phyloP scores from a whole-genome alignment of 139 green algal genomes.

The Pleodorina starrii region DNA sequence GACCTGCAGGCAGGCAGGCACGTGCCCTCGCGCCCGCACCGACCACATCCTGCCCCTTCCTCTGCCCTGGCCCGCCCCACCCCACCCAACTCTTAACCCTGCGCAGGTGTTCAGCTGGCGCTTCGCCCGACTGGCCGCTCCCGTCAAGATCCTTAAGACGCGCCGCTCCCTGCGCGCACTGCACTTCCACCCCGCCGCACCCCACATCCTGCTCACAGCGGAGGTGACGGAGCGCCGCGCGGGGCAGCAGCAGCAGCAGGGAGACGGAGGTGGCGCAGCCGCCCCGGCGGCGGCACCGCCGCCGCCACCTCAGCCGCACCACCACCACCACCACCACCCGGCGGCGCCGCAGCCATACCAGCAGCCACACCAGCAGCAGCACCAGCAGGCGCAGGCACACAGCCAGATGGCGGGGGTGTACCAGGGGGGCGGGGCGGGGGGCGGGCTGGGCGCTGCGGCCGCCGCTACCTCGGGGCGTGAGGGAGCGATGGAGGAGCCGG shows the following conservation, averaged over 20 bases:
- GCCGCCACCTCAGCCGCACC: neutral
- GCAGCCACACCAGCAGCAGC: neutral
- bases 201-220: constrained; percentile 86
- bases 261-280: neutral
- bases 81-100: no score
- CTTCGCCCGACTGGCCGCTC: constrained; percentile 58
- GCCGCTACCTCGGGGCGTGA: neutral
- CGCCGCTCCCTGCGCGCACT: constrained; percentile 88
- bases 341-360: neutral
- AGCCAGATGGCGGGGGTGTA: neutral
- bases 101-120: constrained; percentile 81
- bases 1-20: no score
- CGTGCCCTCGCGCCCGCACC: no score
- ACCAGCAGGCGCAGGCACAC: neutral
- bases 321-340: neutral
- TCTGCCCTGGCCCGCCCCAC: no score
- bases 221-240: constrained; percentile 79
- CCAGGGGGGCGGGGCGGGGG: neutral
- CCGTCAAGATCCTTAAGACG: constrained; percentile 75
- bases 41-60: no score
- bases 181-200: constrained; percentile 90
- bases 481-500: neutral
- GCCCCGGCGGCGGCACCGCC: neutral
- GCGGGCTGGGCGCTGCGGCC: neutral
- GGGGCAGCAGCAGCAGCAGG: neutral